Base-by-base conservation (phyloP, 352 stramenopile genomes). In the Phytopythium kandeliae region DNA sequence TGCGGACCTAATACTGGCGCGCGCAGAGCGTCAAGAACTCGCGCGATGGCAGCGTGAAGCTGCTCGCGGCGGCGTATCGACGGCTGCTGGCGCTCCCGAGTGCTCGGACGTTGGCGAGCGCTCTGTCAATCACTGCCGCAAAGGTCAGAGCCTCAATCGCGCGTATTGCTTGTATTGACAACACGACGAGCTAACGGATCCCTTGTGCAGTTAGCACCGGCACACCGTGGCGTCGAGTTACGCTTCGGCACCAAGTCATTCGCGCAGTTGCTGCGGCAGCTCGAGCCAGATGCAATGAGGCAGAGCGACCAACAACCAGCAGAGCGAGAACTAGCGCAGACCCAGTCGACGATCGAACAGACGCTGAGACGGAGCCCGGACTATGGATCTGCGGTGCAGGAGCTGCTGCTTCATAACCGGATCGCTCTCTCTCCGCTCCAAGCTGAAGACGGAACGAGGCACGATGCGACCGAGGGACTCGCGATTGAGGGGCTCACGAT, bases 151-250 rank as follows among this genome's bases (percentile, higher is more conserved):
- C 2, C n/a, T 24, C 17, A 33, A 4, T 13, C n/a, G 43, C 9
- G 15, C 10, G 11, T 15, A 10, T 12, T 24, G 2, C n/a, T 49
- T 12, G 51, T 21, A 15, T 24, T 22, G 19, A 16, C 36, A 19
- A 46, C 19, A 11, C 11, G 16, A 2, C 30, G 19, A 31, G 13
- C 16, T 16, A 30, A 34, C 13, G 26, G 19, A 15, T 21, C 2
- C n/a, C 13, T 16, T 15, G 9, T 48, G 38, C 51, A 93, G 63
- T 46, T 93, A 35, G 83, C 83, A 7, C 78, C 83, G 15, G 59
- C 80, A 0, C 72, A 92, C 43, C 65, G 85, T 45, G 80, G 83
- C 17, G 63, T 90, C 17, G 80, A 93, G 61, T 62, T 93, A 16
- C 80, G 76, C 10, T 89, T 93, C 38, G 72, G 70, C 13, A 54